Conservation (phyloP, 2,329 filamentous ascomycete genomes). For the Cordyceps farinosa region DNA sequence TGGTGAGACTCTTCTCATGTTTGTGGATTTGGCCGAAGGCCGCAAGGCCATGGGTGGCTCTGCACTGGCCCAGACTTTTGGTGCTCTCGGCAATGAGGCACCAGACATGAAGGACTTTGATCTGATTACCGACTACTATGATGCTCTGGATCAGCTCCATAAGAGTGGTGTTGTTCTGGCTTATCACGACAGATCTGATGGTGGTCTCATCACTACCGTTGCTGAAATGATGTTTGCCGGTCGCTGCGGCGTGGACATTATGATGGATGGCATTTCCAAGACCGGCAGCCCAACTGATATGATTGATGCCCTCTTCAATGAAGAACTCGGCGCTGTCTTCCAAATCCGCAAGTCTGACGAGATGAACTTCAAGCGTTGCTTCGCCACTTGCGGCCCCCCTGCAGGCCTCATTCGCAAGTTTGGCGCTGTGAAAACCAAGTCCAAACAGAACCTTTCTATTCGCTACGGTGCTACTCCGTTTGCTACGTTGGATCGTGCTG, state of each 20-base stretch:
- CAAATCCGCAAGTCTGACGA: constrained; percentile 85
- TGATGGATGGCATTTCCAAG: constrained; percentile 69
- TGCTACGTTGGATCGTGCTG: constrained; percentile 63
- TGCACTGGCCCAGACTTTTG: constrained; percentile 83
- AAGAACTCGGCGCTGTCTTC: constrained; percentile 94
- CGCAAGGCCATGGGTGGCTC: constrained; percentile 84
- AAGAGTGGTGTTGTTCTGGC: constrained; percentile 68
- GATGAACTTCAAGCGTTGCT: constrained; percentile 80
- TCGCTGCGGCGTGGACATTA: constrained; percentile 80
- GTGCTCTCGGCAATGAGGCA: constrained; percentile 76
- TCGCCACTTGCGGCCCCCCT: constrained; percentile 84
- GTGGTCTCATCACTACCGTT: constrained; percentile 84
- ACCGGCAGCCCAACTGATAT: constrained; percentile 61
- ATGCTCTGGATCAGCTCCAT: constrained; percentile 69
- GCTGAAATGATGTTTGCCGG: constrained; percentile 99
- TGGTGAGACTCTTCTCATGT: constrained; percentile 83
- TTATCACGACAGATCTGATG: constrained; percentile 93
- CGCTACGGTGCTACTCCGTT: constrained; percentile 66
- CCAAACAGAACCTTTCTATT: constrained; percentile 74
- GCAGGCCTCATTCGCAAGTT: constrained; percentile 79
- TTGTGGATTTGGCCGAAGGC: constrained; percentile 82
- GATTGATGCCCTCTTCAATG: constrained; percentile 83
- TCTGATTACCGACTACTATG: constrained; percentile 83
- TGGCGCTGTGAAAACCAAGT: constrained; percentile 65
- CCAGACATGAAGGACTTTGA: constrained; percentile 83